Percentiles rank a stretch among this genome's conserved stretches.
These are phyloP conservation scores for Lentinula detonsa DNA, from an alignment of 768 basidiomycete genomes.

Conservation along the genomic window DNA sequence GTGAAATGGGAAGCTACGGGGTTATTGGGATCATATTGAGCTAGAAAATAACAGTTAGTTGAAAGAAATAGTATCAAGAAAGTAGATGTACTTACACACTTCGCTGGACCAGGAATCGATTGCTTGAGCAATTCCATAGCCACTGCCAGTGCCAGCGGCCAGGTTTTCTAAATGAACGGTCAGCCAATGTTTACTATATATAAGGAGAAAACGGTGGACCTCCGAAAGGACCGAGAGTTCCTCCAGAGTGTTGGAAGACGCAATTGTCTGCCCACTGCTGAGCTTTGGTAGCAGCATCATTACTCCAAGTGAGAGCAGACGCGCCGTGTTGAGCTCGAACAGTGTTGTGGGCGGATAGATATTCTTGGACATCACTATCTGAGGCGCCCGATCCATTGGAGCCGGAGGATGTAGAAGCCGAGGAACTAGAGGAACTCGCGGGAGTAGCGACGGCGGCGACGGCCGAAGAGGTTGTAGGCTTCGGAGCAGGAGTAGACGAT, in stretches of 20 bases:
- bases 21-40: slow-evolving; percentile 48
- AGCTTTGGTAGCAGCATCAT: slow-evolving; percentile 53
- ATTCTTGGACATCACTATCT: slow-evolving; percentile 42
- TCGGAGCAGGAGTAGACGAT: slow-evolving; percentile 10
- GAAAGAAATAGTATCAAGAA: not conserved
- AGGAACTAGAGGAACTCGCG: slow-evolving; percentile 10
- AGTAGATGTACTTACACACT: slow-evolving; percentile 40
- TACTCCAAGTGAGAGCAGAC: slow-evolving; percentile 54
- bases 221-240: slow-evolving; percentile 57
- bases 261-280: slow-evolving; percentile 67
- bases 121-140: slow-evolving; percentile 41
- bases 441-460: slow-evolving; percentile 9
- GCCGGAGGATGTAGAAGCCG: slow-evolving; percentile 8
- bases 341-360: slow-evolving; percentile 57
- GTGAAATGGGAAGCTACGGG: slow-evolving; percentile 66
- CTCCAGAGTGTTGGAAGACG: slow-evolving; percentile 63
- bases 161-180: slow-evolving; percentile 51
- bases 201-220: slow-evolving; percentile 27
- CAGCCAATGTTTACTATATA: not conserved
- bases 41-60: slow-evolving; percentile 23
- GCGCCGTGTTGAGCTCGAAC: slow-evolving; percentile 64
- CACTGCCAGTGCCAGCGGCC: slow-evolving; percentile 60
- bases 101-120: slow-evolving; percentile 64
- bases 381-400: slow-evolving; percentile 18
- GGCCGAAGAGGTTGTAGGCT: slow-evolving; percentile 13